Percentiles rank a stretch among this genome's conserved stretches.
phyloP scores from a whole-genome alignment of 208 protist species.

The Borovskyia barvae region DNA sequence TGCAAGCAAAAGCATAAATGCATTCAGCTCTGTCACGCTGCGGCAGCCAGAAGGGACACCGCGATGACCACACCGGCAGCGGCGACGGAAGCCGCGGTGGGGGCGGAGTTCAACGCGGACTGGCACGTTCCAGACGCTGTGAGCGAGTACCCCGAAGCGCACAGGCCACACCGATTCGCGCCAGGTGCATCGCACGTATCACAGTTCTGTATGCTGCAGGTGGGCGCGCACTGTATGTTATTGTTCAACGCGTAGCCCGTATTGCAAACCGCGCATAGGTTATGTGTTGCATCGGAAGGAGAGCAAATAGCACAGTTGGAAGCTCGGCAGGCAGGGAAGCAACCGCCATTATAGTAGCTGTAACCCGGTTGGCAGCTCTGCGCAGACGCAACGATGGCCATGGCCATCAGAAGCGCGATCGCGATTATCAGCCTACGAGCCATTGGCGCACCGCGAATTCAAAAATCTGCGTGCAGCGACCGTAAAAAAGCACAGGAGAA shows the following conservation, averaged over 20 bases:
- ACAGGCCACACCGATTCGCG: neutral
- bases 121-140: neutral
- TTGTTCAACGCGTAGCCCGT: neutral
- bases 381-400: neutral
- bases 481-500: too few relatives aligned
- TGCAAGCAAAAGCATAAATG: too few relatives aligned
- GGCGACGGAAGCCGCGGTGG: neutral
- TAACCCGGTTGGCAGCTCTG: neutral
- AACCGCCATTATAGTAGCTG: neutral
- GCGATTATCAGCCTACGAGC: neutral
- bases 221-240: neutral
- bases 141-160: neutral
- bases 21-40: too few relatives aligned
- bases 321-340: neutral
- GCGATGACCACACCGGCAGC: neutral
- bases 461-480: too few relatives aligned
- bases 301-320: constrained; percentile 2
- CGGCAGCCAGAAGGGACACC: neutral
- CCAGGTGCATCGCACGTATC: neutral
- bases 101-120: neutral
- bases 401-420: constrained; percentile 1
- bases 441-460: too few relatives aligned
- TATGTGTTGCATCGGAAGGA: neutral
- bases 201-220: neutral
- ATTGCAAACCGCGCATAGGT: neutral